These are phyloP conservation scores for Bacidia gigantensis DNA, from an alignment of 495 filamentous ascomycete genomes.

Conservation along the genomic window DNA sequence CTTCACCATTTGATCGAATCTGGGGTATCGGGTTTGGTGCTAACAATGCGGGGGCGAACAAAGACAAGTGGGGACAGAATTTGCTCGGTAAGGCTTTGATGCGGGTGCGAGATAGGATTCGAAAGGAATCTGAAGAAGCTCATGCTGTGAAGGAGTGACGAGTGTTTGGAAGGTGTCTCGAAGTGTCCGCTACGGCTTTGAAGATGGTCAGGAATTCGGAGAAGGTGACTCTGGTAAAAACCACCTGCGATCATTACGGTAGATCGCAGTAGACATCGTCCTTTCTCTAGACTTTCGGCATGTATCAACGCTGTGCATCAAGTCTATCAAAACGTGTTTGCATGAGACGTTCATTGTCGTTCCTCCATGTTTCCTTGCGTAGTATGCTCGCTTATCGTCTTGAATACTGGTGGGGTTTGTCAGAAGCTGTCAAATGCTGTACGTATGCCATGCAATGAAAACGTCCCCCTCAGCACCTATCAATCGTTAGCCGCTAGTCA, in stretches of 20 bases:
- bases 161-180: no score
- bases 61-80: slow-evolving; percentile 50
- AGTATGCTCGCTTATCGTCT: neutral
- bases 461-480: slow-evolving; percentile 29
- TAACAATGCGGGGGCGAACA: slow-evolving; percentile 31
- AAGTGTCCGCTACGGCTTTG: no score
- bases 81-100: slow-evolving; percentile 48
- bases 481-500: slow-evolving; percentile 19
- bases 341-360: neutral
- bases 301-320: neutral
- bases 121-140: neutral
- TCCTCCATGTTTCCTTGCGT: neutral
- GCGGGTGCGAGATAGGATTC: neutral
- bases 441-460: neutral
- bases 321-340: slow-evolving; percentile 16
- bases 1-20: slow-evolving; percentile 43
- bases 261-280: no score
- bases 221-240: no score
- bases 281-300: no score
- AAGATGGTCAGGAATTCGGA: no score
- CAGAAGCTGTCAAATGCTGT: neutral
- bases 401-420: neutral
- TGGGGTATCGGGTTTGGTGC: slow-evolving; percentile 54
- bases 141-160: neutral
- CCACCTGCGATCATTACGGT: no score